Base-by-base conservation (phyloP, 1,139 yeast genomes). In the Hemisphaericaspora xylofermentans region DNA sequence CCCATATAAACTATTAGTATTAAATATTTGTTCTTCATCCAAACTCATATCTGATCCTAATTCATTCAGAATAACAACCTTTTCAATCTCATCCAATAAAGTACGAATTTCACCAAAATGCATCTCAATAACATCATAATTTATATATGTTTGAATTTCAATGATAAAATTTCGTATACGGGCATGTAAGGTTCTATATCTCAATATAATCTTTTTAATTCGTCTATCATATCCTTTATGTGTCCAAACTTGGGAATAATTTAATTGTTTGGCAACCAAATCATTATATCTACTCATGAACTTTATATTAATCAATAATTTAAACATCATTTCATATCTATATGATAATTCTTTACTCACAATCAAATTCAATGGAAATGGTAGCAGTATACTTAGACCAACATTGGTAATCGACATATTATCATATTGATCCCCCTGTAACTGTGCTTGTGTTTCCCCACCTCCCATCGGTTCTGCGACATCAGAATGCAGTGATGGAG, bases 341-440 rank as follows among this genome's bases (percentile, higher is more conserved):
- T 82, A 75, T 26, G 88, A 71, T 24, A 84, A 79, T 33, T 88
- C 84, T 45, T 83, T 78, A 19, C 86, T 80, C 3, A 89, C 64
- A 1, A 93, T 71, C 30, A 91, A 68, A 49, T 89, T 88, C 36
- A 89, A 63, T 0, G 99, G 99, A 56, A 88, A 94, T 6, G 97
- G 96, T 16, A 91, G 68, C 21, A 74, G 68, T 27, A 88, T 60
- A 40, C 87, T 86, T 33, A 89, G 67, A 49, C 82, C 85, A 12
- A 89, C 54, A 28, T 70, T 66, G 2, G 66, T 47, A 4, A 71
- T 61, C 2, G 73, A 54, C 35, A 36, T 25, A 12, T 24, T 22
- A 16, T 36, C 39, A 8, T 14, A n/a, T 13, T 14, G 18, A 26
- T 34, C 22, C 19, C 12, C 7, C 21, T n/a, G 19, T 6, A 18